Percentiles rank a stretch among this genome's conserved stretches.
These are phyloP conservation scores for Tylopilus subfusipes DNA, from an alignment of 768 basidiomycete species.

Conservation along the genomic window DNA sequence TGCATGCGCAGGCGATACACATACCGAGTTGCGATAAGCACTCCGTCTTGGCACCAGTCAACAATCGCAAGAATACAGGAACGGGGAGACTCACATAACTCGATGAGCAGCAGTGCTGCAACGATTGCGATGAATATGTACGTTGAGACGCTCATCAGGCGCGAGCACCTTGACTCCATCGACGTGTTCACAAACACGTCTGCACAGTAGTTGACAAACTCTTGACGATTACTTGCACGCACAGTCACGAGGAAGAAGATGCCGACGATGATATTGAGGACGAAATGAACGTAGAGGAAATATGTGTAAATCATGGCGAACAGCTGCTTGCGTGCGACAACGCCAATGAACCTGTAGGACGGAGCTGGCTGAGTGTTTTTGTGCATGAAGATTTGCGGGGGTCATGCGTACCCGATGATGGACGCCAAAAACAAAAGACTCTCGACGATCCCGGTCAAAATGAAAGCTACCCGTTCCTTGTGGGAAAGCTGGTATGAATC, in stretches of 20 bases:
- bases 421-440: constrained; percentile 52
- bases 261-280: constrained; percentile 52
- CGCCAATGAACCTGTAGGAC: constrained; percentile 54
- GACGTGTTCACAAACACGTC: constrained; percentile 39
- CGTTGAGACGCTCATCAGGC: constrained; percentile 40
- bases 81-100: constrained; percentile 48
- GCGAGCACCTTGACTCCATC: constrained; percentile 43
- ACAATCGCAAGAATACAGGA: background rate
- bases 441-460: constrained; percentile 51
- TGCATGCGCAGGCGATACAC: constrained; percentile 49
- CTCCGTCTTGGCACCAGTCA: constrained; percentile 41
- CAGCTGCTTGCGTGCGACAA: constrained; percentile 55
- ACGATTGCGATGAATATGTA: constrained; percentile 48
- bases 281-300: constrained; percentile 54
- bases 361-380: background rate
- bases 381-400: background rate
- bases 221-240: constrained; percentile 42
- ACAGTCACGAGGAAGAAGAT: constrained; percentile 50
- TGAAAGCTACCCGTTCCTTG: constrained; percentile 40
- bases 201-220: constrained; percentile 45
- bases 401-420: constrained; percentile 47
- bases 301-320: constrained; percentile 57
- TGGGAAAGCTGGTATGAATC: constrained; percentile 31
- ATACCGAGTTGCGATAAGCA: constrained; percentile 51
- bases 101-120: constrained; percentile 43